Evolutionary conservation across 208 protist species (phyloP).

Genomic region (Leishmania amazonensis): DNA sequence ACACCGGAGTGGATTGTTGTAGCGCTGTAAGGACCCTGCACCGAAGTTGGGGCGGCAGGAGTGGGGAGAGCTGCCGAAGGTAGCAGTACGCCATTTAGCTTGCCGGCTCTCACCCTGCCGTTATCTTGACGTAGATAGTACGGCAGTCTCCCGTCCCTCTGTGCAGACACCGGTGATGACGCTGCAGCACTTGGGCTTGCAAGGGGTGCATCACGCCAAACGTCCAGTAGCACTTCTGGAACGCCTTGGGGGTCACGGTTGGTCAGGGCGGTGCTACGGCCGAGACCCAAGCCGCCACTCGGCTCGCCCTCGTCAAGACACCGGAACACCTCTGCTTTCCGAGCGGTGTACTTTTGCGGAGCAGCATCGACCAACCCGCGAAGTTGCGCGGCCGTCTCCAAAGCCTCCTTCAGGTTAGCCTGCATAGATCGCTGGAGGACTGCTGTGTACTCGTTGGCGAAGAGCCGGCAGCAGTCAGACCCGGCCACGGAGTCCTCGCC

Average conservation of each 20-base stretch:
- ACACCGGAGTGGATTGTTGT: not conserved
- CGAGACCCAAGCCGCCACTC: not conserved
- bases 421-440: constrained; percentile 23
- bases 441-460: constrained; percentile 78
- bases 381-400: constrained; percentile 3
- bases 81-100: constrained; percentile 18
- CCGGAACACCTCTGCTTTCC: constrained; percentile 33
- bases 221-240: not conserved
- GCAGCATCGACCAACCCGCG: constrained; percentile 10
- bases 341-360: constrained; percentile 24
- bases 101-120: not conserved
- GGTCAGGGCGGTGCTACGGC: not conserved
- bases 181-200: not conserved
- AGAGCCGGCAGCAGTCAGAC: constrained; percentile 63
- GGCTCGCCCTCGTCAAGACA: constrained; percentile 18
- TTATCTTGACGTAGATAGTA: constrained; percentile 54
- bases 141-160: constrained; percentile 30
- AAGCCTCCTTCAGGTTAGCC: constrained; percentile 14
- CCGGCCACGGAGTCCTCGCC: constrained; percentile 51
- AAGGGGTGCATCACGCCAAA: not conserved
- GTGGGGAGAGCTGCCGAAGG: not conserved
- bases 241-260: not conserved
- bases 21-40: not conserved
- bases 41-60: not conserved
- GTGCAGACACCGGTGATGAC: not conserved